Conservation (phyloP, 805 yeast species). For the Sugiyamaella smithiae region DNA sequence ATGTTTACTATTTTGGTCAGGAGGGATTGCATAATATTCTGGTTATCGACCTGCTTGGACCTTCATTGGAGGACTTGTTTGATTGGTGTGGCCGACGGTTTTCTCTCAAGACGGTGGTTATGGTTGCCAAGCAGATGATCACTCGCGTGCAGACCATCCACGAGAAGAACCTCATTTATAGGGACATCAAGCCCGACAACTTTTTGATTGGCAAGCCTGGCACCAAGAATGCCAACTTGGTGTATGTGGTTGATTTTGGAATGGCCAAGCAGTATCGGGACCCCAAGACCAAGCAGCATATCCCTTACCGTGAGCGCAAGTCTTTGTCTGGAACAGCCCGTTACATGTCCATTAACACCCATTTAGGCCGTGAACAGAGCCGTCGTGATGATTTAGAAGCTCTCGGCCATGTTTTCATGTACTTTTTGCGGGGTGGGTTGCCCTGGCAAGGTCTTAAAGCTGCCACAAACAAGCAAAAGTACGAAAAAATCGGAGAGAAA, state of each 20-base stretch:
- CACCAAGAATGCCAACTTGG: slow-evolving; percentile 75
- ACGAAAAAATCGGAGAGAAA: slow-evolving; percentile 95
- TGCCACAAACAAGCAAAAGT: slow-evolving; percentile 95
- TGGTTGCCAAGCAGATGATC: slow-evolving; percentile 94
- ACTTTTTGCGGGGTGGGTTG: slow-evolving; percentile 86
- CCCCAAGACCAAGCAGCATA: slow-evolving; percentile 92
- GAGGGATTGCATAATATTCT: slow-evolving; percentile 95
- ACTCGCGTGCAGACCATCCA: slow-evolving; percentile 82
- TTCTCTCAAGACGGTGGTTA: slow-evolving; percentile 82
- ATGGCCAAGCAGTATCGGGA: slow-evolving; percentile 98
- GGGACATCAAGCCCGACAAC: slow-evolving; percentile 98
- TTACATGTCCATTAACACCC: slow-evolving; percentile 97
- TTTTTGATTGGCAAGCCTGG: slow-evolving; percentile 90
- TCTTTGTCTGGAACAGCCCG: slow-evolving; percentile 97
- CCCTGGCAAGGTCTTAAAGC: slow-evolving; percentile 99
- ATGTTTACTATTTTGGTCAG: slow-evolving; percentile 97
- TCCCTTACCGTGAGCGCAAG: slow-evolving; percentile 94
- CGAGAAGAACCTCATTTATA: slow-evolving; percentile 83
- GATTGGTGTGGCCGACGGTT: slow-evolving; percentile 98
- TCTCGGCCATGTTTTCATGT: slow-evolving; percentile 93
- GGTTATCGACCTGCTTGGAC: slow-evolving; percentile 93
- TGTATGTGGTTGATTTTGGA: slow-evolving; percentile 93
- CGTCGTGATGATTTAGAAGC: slow-evolving; percentile 96
- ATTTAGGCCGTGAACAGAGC: slow-evolving; percentile 93
- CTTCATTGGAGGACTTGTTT: slow-evolving; percentile 91